phyloP scores from a whole-genome alignment of 1,139 yeast genomes.

The Torulaspora globosa region DNA sequence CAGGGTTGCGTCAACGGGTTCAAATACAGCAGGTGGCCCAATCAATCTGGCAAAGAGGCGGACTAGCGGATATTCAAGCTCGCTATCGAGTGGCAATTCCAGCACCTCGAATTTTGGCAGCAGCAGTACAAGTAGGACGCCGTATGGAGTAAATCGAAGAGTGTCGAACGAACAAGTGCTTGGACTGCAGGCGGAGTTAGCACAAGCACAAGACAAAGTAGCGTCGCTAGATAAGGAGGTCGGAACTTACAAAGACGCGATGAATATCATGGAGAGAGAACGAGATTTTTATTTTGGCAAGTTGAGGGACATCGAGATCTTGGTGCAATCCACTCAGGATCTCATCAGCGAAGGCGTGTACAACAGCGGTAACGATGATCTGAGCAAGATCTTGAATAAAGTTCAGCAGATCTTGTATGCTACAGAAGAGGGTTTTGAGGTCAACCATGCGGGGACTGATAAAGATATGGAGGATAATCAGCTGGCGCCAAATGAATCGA shows the following conservation, averaged over 20 bases:
- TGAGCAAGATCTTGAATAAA: conserved; percentile 49
- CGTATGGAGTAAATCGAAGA: conserved; percentile 18
- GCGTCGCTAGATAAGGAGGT: conserved; percentile 47
- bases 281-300: conserved; percentile 88
- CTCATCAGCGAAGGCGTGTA: conserved; percentile 41
- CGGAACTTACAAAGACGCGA: conserved; percentile 48
- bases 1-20: conserved; percentile 29
- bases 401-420: conserved; percentile 73
- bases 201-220: conserved; percentile 40
- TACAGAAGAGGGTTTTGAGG: conserved; percentile 72
- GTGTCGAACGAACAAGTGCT: conserved; percentile 30
- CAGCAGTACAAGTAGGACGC: conserved; percentile 8
- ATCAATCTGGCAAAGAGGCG: conserved; percentile 23
- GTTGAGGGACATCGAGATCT: conserved; percentile 79
- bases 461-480: conserved; percentile 17
- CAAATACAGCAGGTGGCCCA: conserved; percentile 14
- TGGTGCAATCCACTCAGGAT: conserved; percentile 64
- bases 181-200: conserved; percentile 37
- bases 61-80: conserved; percentile 15
- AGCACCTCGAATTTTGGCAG: background rate
- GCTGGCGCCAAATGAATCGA: conserved; percentile 1
- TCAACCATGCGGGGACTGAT: conserved; percentile 38
- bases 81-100: conserved; percentile 8
- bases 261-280: conserved; percentile 64
- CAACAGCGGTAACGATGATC: conserved; percentile 33